Evolutionary conservation across 257 asterid genomes (phyloP).

Genomic region (Solanum okadae): DNA sequence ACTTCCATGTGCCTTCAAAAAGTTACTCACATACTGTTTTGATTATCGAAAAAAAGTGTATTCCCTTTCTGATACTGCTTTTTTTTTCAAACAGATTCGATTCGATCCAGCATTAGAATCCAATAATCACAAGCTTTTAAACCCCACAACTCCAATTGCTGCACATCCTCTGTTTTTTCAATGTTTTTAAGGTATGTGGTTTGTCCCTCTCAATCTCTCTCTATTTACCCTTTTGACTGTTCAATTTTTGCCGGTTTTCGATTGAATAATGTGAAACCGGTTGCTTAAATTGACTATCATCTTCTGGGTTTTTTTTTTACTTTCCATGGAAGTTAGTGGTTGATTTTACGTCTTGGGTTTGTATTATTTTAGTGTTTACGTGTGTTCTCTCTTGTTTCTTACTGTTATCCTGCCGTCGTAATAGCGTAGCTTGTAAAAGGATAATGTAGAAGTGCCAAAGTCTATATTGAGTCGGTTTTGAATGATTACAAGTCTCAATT

Average conservation of each 20-base stretch:
- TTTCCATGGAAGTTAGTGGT: background rate
- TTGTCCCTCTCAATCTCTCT: background rate
- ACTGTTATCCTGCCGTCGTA: background rate
- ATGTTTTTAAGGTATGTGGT: background rate
- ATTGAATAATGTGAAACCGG: background rate
- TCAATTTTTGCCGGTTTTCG: background rate
- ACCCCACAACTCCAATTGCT: background rate
- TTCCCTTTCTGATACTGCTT: background rate
- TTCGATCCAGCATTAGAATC: background rate
- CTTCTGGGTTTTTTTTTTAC: background rate
- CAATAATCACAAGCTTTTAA: background rate
- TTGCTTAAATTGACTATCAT: background rate
- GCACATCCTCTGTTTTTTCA: background rate
- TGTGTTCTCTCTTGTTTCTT: background rate
- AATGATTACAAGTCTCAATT: background rate
- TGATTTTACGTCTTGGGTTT: background rate
- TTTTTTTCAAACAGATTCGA: background rate
- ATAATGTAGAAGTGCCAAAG: background rate
- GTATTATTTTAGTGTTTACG: constrained; percentile 7
- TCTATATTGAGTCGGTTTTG: background rate
- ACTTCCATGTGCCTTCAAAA: background rate
- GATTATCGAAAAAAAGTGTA: background rate
- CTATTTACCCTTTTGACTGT: background rate
- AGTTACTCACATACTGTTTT: background rate
- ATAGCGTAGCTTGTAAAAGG: background rate